Conservation (phyloP, 257 asterid species). For the Capsicum rhomboideum region DNA sequence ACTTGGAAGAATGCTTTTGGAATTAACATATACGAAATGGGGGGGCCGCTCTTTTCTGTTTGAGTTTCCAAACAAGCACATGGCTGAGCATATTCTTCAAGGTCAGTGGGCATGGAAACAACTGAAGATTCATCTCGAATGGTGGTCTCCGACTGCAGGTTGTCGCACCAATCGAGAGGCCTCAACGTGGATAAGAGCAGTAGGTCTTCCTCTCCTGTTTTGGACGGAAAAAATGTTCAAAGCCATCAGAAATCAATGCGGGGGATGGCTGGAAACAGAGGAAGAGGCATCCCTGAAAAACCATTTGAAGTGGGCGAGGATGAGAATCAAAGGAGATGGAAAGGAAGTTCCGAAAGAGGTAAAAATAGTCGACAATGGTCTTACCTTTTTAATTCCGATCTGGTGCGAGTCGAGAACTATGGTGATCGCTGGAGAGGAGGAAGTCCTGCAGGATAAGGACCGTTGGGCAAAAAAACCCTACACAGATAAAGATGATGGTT, state of each 20-base stretch:
- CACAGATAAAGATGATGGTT: background rate
- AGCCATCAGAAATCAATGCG: background rate
- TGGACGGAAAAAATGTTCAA: background rate
- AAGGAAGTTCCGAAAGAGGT: background rate
- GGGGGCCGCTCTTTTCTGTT: background rate
- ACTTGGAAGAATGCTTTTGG: background rate
- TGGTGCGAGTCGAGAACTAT: background rate
- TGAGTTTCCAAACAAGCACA: background rate
- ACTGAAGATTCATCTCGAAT: background rate
- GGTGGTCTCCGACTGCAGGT: background rate
- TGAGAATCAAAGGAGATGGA: background rate
- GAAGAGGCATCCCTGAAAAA: background rate
- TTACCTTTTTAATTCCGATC: background rate
- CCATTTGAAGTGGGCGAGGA: background rate
- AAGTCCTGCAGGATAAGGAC: background rate
- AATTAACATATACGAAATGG: background rate
- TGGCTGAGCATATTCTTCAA: background rate
- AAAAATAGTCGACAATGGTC: background rate
- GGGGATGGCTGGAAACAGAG: background rate
- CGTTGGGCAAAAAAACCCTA: background rate
- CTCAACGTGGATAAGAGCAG: background rate
- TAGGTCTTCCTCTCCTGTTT: background rate
- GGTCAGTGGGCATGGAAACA: background rate
- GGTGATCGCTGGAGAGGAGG: background rate
- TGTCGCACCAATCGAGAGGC: background rate